Base-by-base conservation (phyloP, 371 early-diverging fungal genomes). In the Rhizopus delemar region DNA sequence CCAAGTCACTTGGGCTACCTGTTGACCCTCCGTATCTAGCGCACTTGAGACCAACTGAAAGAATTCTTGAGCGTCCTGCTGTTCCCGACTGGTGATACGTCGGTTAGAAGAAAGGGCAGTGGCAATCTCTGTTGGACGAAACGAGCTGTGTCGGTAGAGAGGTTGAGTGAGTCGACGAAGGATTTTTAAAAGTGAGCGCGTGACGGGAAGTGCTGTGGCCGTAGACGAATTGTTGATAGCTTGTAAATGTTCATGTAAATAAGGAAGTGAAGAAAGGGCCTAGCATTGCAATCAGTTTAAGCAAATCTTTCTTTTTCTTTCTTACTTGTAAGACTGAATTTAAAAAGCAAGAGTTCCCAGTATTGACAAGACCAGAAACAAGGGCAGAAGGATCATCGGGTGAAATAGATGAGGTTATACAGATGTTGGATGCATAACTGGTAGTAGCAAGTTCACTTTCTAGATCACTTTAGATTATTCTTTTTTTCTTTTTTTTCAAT, bases 1-100 rank as follows among this genome's bases (percentile, higher is more conserved):
- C 13, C 4, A 32, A 3, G 58, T 13, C 7, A 5, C 29, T 12
- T 56, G 57, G 34, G 9, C 60, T 5, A 66, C 49, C 0, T 28
- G 33, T 38, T 59, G 62, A 31, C 64, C 75, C 52, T 95, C 95
- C 5, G 77, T 77, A 16, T 86, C 86, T 4, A 96, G 63, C 11
- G 88, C 83, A 51, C 86, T 82, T 3, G 90, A 88, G 1, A 96
- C 81, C 2, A 94, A 69, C 58, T 93, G 92, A 60, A 95, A 91
- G 8, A 95, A 84, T 63, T 96, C 96, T 69, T 96, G 94, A 2
- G 96, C 96, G 66, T 96, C 96, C 77, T 95, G 89, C 56, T 92
- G 92, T 60, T 88, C 88, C 51, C 85, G 84, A 63, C 86, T 87
- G 62, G 81, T 81, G 46, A 89, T 69, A 16, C 71, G 68, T 36